Evolutionary conservation across 2,329 filamentous ascomycete genomes (phyloP).

Genomic region (Alternaria arbusti): DNA sequence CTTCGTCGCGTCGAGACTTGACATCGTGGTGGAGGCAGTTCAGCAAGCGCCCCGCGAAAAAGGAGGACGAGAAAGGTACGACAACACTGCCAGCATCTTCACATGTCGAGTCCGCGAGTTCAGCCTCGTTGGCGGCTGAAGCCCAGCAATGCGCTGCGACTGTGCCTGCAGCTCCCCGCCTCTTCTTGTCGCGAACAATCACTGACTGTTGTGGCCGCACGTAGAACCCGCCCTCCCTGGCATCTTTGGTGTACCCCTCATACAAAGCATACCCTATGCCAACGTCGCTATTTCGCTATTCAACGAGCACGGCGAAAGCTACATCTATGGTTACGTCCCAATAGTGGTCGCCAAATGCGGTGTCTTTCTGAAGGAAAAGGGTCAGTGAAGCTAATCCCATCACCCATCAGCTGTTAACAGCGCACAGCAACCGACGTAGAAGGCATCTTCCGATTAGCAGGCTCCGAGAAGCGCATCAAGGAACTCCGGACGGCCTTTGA

Average conservation of each 20-base stretch:
- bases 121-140: conserved; percentile 19
- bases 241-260: conserved; percentile 93
- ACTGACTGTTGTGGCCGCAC: conserved; percentile 28
- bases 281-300: conserved; percentile 97
- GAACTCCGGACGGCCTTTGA: conserved; percentile 92
- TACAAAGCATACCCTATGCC: conserved; percentile 94
- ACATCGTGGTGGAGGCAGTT: conserved; percentile 98
- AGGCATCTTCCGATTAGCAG: conserved; percentile 94
- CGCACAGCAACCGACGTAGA: conserved; percentile 84
- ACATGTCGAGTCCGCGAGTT: neutral
- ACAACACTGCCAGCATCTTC: neutral
- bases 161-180: conserved; percentile 22
- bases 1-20: conserved; percentile 84
- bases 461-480: conserved; percentile 97
- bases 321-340: conserved; percentile 97
- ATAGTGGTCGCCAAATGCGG: conserved; percentile 99
- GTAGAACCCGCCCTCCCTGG: conserved; percentile 64
- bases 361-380: conserved; percentile 97
- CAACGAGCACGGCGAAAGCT: conserved; percentile 90
- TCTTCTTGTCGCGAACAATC: conserved; percentile 19
- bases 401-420: conserved; percentile 27
- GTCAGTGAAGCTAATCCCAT: conserved; percentile 56
- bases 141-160: conserved; percentile 8
- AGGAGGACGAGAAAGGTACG: conserved; percentile 68
- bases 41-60: conserved; percentile 68